Conservation (phyloP, 2,329 filamentous ascomycete species). For the Alternaria panax region DNA sequence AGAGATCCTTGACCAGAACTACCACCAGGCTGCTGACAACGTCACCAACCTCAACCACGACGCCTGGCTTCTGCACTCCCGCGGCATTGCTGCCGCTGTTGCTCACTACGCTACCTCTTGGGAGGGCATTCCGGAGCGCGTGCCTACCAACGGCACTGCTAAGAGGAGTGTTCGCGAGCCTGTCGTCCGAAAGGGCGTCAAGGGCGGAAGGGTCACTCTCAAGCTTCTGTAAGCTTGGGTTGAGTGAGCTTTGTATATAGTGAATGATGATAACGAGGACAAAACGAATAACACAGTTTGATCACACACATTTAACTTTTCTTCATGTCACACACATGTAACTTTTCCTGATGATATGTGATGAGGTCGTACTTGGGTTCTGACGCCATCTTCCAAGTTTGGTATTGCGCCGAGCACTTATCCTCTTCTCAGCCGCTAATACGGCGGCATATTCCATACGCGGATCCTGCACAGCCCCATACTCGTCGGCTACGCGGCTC, state of each 20-base stretch:
- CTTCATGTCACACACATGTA: too few relatives aligned
- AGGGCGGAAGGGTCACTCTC: background rate
- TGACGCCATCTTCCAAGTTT: too few relatives aligned
- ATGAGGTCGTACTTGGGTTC: background rate
- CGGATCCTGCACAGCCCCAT: constrained; percentile 9
- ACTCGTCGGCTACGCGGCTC: constrained; percentile 7
- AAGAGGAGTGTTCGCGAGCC: constrained; percentile 13
- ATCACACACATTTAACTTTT: background rate
- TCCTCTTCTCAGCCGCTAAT: constrained; percentile 1
- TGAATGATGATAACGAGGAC: background rate
- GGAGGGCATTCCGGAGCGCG: constrained; percentile 39
- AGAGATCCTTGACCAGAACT: constrained; percentile 28
- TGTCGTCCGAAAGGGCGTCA: background rate
- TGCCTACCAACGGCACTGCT: background rate
- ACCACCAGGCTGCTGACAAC: constrained; percentile 48
- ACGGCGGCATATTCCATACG: background rate
- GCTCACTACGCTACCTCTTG: constrained; percentile 41
- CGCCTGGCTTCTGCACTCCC: constrained; percentile 39
- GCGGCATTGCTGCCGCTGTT: constrained; percentile 47
- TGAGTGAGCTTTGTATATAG: background rate
- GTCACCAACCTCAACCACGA: constrained; percentile 43
- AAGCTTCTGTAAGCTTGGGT: background rate
- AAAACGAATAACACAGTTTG: background rate
- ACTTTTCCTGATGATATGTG: background rate
- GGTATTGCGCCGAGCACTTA: background rate